These are phyloP conservation scores for Colletotrichum siamense DNA, from an alignment of 2,329 filamentous ascomycete species.

Conservation along the genomic window DNA sequence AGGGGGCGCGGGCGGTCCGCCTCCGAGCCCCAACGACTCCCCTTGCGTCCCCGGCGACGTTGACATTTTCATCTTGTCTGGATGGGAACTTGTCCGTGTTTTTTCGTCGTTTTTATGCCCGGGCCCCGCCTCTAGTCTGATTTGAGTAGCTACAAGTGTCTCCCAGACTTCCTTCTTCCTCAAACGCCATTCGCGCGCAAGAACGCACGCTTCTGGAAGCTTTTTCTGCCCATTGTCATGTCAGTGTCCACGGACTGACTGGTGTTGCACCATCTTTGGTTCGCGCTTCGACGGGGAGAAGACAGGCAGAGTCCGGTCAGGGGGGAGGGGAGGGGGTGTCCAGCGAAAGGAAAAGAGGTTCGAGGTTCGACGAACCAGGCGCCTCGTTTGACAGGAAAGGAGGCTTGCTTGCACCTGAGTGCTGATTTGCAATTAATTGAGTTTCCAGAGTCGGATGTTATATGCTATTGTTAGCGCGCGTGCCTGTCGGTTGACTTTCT, in stretches of 20 bases:
- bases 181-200: neutral
- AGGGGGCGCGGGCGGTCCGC: neutral
- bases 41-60: conserved; percentile 9
- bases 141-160: neutral
- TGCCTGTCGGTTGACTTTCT: neutral
- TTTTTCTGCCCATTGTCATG: conserved; percentile 3
- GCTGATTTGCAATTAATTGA: conserved; percentile 4
- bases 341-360: neutral
- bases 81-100: neutral
- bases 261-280: neutral
- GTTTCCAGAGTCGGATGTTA: neutral
- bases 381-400: neutral
- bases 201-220: conserved; percentile 1
- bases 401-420: neutral
- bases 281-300: neutral
- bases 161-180: neutral
- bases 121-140: neutral
- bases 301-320: neutral
- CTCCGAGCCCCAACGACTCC: neutral
- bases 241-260: neutral
- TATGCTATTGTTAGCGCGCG: neutral
- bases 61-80: neutral
- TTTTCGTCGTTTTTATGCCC: neutral
- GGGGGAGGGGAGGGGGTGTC: neutral
- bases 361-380: neutral